A percentile compares a stretch with the other conserved stretches of the same genome.
Evolutionary conservation across 257 asterid species (phyloP).

Genomic region (Verbascum thapsus): DNA sequence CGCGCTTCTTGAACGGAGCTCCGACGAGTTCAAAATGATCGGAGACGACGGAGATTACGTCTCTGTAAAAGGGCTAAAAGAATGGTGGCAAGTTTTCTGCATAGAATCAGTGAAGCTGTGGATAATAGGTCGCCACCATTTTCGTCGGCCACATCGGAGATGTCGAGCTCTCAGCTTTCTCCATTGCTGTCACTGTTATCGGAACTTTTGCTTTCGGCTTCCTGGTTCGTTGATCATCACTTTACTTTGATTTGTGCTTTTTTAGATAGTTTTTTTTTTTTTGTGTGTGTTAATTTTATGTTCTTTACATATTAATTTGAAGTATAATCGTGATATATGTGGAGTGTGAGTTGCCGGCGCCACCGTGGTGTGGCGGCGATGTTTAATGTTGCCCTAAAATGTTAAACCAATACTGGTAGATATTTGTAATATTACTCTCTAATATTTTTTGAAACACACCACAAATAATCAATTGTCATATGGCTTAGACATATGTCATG

Average conservation of each 20-base stretch:
- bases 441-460: too few relatives aligned
- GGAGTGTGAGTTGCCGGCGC: too few relatives aligned
- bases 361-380: too few relatives aligned
- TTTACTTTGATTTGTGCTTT: too few relatives aligned
- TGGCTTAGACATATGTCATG: too few relatives aligned
- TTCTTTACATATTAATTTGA: too few relatives aligned
- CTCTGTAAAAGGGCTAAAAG: conserved; percentile 42
- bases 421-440: too few relatives aligned
- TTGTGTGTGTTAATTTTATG: not conserved
- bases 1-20: conserved; percentile 34
- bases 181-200: conserved; percentile 66
- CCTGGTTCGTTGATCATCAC: conserved; percentile 42
- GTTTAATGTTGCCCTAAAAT: not conserved
- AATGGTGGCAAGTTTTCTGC: conserved; percentile 54
- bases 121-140: conserved; percentile 61
- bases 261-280: not conserved
- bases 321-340: too few relatives aligned
- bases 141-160: conserved; percentile 85
- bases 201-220: conserved; percentile 67
- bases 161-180: conserved; percentile 63
- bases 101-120: conserved; percentile 63
- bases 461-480: too few relatives aligned
- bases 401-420: too few relatives aligned
- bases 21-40: conserved; percentile 32
- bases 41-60: conserved; percentile 65